Percentiles rank a stretch among this genome's conserved stretches.
Conservation (phyloP, 345 rosid genomes). For the Cardamine occulta region DNA sequence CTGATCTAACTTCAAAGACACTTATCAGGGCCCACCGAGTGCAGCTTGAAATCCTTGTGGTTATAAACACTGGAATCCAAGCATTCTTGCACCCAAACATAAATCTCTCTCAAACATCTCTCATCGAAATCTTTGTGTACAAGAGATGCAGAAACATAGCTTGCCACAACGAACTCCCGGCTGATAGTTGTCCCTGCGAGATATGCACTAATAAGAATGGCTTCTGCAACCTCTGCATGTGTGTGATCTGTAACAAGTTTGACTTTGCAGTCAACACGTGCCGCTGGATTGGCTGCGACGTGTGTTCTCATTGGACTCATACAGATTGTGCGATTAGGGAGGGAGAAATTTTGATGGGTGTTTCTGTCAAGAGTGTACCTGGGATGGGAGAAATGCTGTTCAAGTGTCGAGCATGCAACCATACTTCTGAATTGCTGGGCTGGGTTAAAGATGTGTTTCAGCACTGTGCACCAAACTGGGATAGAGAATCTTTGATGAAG, state of each 20-base stretch:
- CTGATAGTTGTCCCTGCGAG: constrained; percentile 88
- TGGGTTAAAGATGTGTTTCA: constrained; percentile 99
- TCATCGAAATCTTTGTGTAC: constrained; percentile 84
- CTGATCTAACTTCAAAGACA: constrained; percentile 82
- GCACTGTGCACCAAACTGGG: constrained; percentile 95
- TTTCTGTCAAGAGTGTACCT: constrained; percentile 67
- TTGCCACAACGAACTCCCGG: constrained; percentile 88
- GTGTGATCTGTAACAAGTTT: constrained; percentile 94
- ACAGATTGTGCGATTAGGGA: constrained; percentile 96
- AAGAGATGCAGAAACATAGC: constrained; percentile 94
- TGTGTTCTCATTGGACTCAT: constrained; percentile 98
- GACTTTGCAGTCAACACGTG: constrained; percentile 96
- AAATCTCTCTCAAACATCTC: constrained; percentile 81
- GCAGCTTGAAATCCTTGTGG: constrained; percentile 90
- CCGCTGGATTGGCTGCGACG: constrained; percentile 98
- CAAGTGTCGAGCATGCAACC: constrained; percentile 83
- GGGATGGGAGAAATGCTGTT: constrained; percentile 89
- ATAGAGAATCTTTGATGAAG: constrained; percentile 74
- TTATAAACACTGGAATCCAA: constrained; percentile 87
- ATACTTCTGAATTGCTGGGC: constrained; percentile 89
- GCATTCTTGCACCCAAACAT: constrained; percentile 87
- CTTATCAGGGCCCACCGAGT: constrained; percentile 77
- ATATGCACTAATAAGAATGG: constrained; percentile 81
- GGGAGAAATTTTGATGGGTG: constrained; percentile 78
- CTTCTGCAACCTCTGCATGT: constrained; percentile 98